Evolutionary conservation across 2,329 filamentous ascomycete genomes (phyloP), one percentile per base, ranked within the genome.

Genomic region (Dothideomycetes sp.): DNA sequence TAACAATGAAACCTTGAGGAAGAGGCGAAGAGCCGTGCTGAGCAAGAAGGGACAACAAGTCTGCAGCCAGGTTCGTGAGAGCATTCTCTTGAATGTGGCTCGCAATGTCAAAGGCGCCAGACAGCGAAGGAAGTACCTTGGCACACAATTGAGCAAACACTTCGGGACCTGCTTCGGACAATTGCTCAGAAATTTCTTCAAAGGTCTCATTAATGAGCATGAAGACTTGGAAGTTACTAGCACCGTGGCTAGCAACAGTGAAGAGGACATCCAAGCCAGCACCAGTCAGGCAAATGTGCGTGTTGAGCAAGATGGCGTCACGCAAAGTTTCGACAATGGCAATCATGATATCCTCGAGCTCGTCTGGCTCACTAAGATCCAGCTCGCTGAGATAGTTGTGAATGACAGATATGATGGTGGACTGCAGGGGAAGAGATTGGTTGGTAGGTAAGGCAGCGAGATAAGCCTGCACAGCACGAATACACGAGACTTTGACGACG

Each of bases 281-380:
- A 10, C 82, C 79, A 1, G 80, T 76, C 16, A 94, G 72, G 16
- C 84, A 80, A 39, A 91, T 77, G 12, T 72, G 71, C 3, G 83
- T 76, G 52, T 95, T 81, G 41, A 94, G 73, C 51, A 81, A 72
- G 53, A 96, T 91, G 19, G 84, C 81, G 51, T 87, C 80, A 37
- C 86, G 77, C 3, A 96, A 69, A 1, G 88, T 83, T 62, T 95
- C 87, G 5, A 89, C 83, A 22, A 98, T 69, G 1, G 88, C 89
- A 11, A 94, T 84, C 50, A 95, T 78, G 41, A 96, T 74, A 59
- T 98, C 91, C 51, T 96, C 89, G 9, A 84, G 84, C 47, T 95
- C 88, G 41, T 83, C 79, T 33, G 94, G 73, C 13, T 95, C 88
- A 38, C 75, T 76, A 34, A 91, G 70, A 53, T 95, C 87, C 57